Base-by-base conservation (phyloP, 345 rosid genomes). In the Nasturtium officinale region DNA sequence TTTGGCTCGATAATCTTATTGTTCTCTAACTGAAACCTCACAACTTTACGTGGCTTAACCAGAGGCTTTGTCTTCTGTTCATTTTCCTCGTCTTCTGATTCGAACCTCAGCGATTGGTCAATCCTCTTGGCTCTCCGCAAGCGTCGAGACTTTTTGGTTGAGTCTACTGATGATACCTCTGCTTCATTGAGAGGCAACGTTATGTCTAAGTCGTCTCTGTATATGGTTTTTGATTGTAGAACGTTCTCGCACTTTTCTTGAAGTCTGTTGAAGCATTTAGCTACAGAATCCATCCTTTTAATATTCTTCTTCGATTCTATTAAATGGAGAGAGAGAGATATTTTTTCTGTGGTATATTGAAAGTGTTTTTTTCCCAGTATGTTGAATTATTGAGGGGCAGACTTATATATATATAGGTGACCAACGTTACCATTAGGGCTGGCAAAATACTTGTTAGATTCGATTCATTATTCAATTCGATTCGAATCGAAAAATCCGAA, bases 21-120 rank as follows among this genome's bases (percentile, higher is more conserved):
- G 3, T 70, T 71, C 57, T 77, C 80, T 51, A 77, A 57, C 61
- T 65, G 67, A 65, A 77, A 77, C 55, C 67, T 77, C 56, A 77
- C 80, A 18, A 77, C 80, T 35, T 73, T 80, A 55, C 71, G 80
- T 25, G 76, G 59, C 54, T 42, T 53, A 78, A 13, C 13, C 28
- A 18, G 29, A 59, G 73, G 77, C 63, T 77, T 57, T 59, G 61
- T 45, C 48, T 54, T 63, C 65, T 17, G 29, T 7, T 68, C 69
- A 40, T 67, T 63, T 5, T 61, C 79, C 54, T 77, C 81, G 6
- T 82, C 86, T 74, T 81, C 77, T 23, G 53, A 35, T 16, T 79
- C 64, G 37, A 78, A 55, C 26, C 67, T 80, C 4, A 74, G 16
- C 12, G 75, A 21, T 26, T 11, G 43, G 61, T 64, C 71, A 23